Base-by-base conservation (phyloP, 306 rosid genomes). In the Lathyrus aphaca region DNA sequence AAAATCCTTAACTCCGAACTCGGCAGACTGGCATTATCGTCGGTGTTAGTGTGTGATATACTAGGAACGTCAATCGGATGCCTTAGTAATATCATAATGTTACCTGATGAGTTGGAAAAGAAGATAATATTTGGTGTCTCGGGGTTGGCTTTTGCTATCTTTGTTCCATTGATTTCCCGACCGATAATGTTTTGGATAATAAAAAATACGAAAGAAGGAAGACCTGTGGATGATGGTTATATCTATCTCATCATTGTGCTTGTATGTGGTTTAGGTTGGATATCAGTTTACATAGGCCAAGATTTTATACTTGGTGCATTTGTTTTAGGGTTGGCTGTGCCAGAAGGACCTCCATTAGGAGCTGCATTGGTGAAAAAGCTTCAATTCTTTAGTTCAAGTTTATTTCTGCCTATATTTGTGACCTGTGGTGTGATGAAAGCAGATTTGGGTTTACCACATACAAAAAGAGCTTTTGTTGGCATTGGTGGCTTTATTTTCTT, bases 271-370 rank as follows among this genome's bases (percentile, higher is more conserved):
- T 50, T 85, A 2, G 78, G 84, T 3, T 25, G 79, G 10, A 0
- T 76, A 12, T 11, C 88, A 14, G 11, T 63, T 57, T 0, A 10
- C 1, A 43, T 73, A 42, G 48, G 69, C 10, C 89, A 82, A 49
- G 51, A 63, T 0, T 72, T 83, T 8, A 4, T 39, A 11, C 16
- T 82, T 5, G 91, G 91, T 12, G 88, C 91, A 44, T 73, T 75
- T 23, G 5, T 90, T 13, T 63, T 90, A 43, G 96, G 96, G 19
- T 58, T 90, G 75, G 79, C 81, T 4, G 81, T 87, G 21, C 93
- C 94, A 16, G 89, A 81, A 56, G 96, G 96, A 42, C 94, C 88
- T 7, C 91, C 91, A 5, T 44, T 84, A 68, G 94, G 91, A 49
- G 80, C 87, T 5, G 81, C 88, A 9, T 21, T 90, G 37, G 84